Evolutionary conservation across 768 basidiomycete species (phyloP).

Genomic region (Naganishia randhawae): DNA sequence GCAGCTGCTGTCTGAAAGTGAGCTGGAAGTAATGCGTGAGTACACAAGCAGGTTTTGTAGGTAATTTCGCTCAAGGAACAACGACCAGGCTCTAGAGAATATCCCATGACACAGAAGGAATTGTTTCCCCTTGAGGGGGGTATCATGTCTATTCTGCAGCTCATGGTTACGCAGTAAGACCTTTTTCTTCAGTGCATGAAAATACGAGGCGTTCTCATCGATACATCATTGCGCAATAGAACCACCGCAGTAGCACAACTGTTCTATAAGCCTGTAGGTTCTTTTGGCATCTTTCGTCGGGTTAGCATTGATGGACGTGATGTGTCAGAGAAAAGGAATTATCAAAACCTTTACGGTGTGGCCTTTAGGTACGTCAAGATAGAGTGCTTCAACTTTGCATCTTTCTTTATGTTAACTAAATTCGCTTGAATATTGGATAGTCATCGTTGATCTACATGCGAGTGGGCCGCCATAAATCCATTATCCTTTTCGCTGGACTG

Average conservation of each 20-base stretch:
- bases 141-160: constrained; percentile 4
- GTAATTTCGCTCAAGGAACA: neutral
- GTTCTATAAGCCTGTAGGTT: constrained; percentile 52
- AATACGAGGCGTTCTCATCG: neutral
- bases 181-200: neutral
- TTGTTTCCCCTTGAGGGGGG: constrained; percentile 17
- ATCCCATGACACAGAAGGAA: constrained; percentile 1
- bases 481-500: neutral
- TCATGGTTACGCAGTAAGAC: constrained; percentile 20
- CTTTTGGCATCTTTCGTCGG: neutral
- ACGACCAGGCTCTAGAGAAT: constrained; percentile 11
- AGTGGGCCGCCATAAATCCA: neutral
- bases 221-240: constrained; percentile 43
- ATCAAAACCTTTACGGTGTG: constrained; percentile 56
- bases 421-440: neutral
- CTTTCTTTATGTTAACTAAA: neutral
- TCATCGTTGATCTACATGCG: constrained; percentile 9
- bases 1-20: neutral
- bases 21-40: neutral
- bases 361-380: constrained; percentile 52
- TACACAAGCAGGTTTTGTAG: too few relatives aligned
- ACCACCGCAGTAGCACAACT: constrained; percentile 54
- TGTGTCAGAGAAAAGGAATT: constrained; percentile 53
- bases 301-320: neutral
- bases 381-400: neutral